These are phyloP conservation scores for Aspergillus amoenus DNA, from an alignment of 2,329 filamentous ascomycete genomes.

Conservation along the genomic window DNA sequence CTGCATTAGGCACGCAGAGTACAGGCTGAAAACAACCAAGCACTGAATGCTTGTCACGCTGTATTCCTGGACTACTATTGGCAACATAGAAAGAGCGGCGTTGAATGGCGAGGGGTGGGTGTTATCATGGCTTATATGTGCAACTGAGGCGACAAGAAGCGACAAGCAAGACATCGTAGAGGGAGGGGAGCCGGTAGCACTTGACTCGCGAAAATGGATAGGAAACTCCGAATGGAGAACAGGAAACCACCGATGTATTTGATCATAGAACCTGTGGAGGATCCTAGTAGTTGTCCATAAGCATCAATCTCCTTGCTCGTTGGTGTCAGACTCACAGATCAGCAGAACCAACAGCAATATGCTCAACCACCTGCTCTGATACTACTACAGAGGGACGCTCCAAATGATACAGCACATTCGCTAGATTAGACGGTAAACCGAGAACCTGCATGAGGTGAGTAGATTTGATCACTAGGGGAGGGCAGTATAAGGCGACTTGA, in stretches of 20 bases:
- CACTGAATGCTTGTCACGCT: conserved; percentile 2
- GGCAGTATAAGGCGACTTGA: not conserved
- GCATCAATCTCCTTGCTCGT: not conserved
- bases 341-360: not conserved
- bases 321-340: too few relatives aligned
- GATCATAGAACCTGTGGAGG: not conserved
- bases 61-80: not conserved
- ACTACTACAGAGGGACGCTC: too few relatives aligned
- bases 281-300: not conserved
- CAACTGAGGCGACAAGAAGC: not conserved
- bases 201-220: not conserved
- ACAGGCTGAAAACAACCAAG: conserved; percentile 1
- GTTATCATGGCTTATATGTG: not conserved
- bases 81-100: not conserved
- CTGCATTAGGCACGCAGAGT: not conserved
- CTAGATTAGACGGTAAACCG: not conserved
- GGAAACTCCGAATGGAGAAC: not conserved
- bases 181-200: not conserved
- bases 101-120: not conserved
- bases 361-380: too few relatives aligned
- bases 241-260: conserved; percentile 1
- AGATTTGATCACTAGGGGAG: not conserved
- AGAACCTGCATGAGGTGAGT: conserved; percentile 1
- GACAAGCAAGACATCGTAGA: not conserved
- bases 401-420: not conserved